Evolutionary conservation across 495 filamentous ascomycete species (phyloP), one percentile per base, ranked within the genome.

Genomic region (Tuber calosporum): DNA sequence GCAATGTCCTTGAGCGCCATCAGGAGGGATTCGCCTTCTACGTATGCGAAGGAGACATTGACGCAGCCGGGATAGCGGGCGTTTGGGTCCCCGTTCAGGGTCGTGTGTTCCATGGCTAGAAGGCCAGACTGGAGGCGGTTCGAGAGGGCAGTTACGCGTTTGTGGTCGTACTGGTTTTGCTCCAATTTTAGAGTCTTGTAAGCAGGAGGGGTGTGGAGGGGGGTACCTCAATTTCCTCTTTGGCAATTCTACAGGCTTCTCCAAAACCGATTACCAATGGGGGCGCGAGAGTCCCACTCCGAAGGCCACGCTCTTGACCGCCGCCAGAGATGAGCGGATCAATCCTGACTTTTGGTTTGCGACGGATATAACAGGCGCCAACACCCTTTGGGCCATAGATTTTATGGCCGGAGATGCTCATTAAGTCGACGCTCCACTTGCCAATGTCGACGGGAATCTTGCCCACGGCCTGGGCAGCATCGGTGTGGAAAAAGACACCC

Each of bases 1-100:
- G 95, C 95, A 84, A 99, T 96, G 80, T 99, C 96, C 83, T 98
- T 98, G 70, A 99, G 85, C 2, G 95, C 95, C 95, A 99, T 99
- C 72, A 99, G 87, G 6, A 99, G 90, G 7, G 94, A 97, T 83
- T 99, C 95, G 72, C 95, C 95, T 83, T 99, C 95, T 26, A 99
- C 91, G 81, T 98, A 99, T 62, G 95, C 95, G 79, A 99, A 99
- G 7, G 95, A 99, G 62, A 99, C 89, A 82, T 99, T 99, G 73
- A 99, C 94, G 82, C 96, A 99, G 77, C 95, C 95, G 19, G 96
- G 93, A 83, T 98, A 99, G 84, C 93, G 93, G 73, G 87, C 86
- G 7, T 90, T 82, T 0, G 90, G 87, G 82, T 94, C 92, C 69
- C 95, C 95, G 81, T 99, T 99, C 79, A 94, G 91, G 34, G 85